A percentile compares a stretch with the other conserved stretches of the same genome.
Conservation (phyloP, 2,329 filamentous ascomycete genomes). For the Chaetothyriales sp. region DNA sequence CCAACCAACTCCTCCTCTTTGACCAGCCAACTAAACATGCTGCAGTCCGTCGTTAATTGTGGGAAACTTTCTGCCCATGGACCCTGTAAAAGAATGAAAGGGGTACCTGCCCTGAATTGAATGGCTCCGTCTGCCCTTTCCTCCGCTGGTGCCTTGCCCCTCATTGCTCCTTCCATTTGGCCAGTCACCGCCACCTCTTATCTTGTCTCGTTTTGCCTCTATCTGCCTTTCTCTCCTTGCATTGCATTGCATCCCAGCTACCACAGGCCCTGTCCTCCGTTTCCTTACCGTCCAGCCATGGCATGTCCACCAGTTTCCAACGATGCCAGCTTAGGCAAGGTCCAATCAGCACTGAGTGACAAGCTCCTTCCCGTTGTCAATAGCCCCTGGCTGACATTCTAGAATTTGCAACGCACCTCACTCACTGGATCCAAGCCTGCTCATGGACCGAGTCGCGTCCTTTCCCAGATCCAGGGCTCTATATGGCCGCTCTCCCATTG, state of each 20-base stretch:
- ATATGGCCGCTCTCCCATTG: slow-evolving; percentile 10
- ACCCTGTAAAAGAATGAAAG: slow-evolving; percentile 13
- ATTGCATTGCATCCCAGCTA: not conserved
- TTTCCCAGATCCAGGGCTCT: slow-evolving; percentile 8
- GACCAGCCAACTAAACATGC: not conserved
- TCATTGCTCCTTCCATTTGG: not conserved
- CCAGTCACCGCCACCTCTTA: not conserved
- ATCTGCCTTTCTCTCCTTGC: not conserved
- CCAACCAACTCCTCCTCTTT: too few species aligned
- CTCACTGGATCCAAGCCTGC: not conserved
- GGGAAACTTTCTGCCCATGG: slow-evolving; percentile 84
- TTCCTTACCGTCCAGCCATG: not conserved
- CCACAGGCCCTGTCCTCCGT: not conserved
- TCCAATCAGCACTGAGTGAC: not conserved
- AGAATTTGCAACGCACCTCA: not conserved
- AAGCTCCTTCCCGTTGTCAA: not conserved
- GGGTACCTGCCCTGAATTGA: not conserved
- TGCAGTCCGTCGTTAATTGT: slow-evolving; percentile 80
- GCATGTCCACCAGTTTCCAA: not conserved
- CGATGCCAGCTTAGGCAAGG: not conserved
- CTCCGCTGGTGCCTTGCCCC: not conserved
- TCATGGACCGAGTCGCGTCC: slow-evolving; percentile 1
- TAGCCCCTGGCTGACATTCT: not conserved
- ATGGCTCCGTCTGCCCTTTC: not conserved
- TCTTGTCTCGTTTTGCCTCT: not conserved